Base-by-base conservation (phyloP, 352 stramenopile genomes). In the Globisporangium solare region DNA sequence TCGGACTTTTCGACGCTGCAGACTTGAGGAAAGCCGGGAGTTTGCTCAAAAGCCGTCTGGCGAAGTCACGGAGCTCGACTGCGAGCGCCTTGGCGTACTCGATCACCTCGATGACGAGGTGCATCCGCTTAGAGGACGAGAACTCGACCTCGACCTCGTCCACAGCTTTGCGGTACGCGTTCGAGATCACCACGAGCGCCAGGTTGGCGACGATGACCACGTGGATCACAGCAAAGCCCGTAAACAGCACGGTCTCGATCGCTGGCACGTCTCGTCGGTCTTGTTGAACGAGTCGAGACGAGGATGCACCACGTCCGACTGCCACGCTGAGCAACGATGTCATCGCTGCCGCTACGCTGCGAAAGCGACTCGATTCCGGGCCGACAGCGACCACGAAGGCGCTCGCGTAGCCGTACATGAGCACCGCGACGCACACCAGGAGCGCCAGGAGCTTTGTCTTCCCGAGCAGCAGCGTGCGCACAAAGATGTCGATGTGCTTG, bases 331-430 rank as follows among this genome's bases (percentile, higher is more conserved):
- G 18, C 2, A 86, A 61, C 15, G 76, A 70, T 8, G 56, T 61
- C n/a, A 73, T 57, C 0, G 69, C 62, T 11, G 60, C 55, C 20
- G 64, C 49, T 27, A 82, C 56, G n/a, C 66, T 82, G 35, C 72
- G 60, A 42, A 76, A 83, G 0, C 51, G 54, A 1, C 53, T 39
- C 0, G 71, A 71, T 37, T 74, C 54, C 1, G 64, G 54, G 2
- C 75, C 75, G 8, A 74, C 49, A 3, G 73, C 64, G 14, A 86
- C 51, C 17, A 79, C 54, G n/a, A 72, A 75, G 13, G 73, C 70
- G 8, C 66, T 79, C 14, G 71, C 73, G 27, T 81, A 86, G 10
- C 73, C 71, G 48, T 78, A 71, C 8, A 83, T 37, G 24, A 83
- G 54, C 8, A 78, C 17, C 0, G 51, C 48, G 20, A 78, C 46